Percentiles rank a stretch among this genome's conserved stretches.
Evolutionary conservation across 2,329 filamentous ascomycete species (phyloP).

Genomic region (Fusarium pilosicola): DNA sequence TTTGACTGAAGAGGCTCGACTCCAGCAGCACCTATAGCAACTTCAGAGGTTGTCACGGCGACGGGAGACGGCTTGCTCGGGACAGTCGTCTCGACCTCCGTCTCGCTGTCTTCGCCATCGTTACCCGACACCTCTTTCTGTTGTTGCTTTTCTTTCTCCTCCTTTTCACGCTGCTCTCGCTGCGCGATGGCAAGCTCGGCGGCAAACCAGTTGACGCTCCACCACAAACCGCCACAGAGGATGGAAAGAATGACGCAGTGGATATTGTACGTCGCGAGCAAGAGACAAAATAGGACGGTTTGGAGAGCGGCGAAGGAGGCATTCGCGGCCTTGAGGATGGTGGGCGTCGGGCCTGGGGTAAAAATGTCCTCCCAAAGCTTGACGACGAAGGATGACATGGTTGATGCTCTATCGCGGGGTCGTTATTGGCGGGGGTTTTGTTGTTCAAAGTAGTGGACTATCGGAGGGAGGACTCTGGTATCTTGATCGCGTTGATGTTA

Average conservation of each 20-base stretch:
- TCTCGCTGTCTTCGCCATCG: conserved; percentile 46
- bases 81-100: conserved; percentile 55
- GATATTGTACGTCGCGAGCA: conserved; percentile 84
- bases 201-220: conserved; percentile 97
- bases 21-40: conserved; percentile 47
- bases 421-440: conserved; percentile 1
- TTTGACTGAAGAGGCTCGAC: conserved; percentile 55
- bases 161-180: conserved; percentile 53
- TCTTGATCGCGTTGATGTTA: conserved; percentile 7
- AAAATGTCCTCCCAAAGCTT: conserved; percentile 94
- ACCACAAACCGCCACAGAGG: conserved; percentile 87
- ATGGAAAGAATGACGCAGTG: conserved; percentile 87
- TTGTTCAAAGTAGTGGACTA: conserved; percentile 5
- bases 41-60: conserved; percentile 21
- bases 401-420: conserved; percentile 28
- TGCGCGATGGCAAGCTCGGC: conserved; percentile 64
- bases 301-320: conserved; percentile 88
- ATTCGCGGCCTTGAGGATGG: conserved; percentile 90
- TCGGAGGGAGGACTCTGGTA: neutral
- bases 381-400: conserved; percentile 71
- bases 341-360: conserved; percentile 88
- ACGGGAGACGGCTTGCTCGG: conserved; percentile 32
- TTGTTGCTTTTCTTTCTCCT: conserved; percentile 46
- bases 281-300: conserved; percentile 76
- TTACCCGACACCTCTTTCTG: conserved; percentile 35